phyloP scores from a whole-genome alignment of 2,329 filamentous ascomycete genomes.

The Epicoccum sorghinum region DNA sequence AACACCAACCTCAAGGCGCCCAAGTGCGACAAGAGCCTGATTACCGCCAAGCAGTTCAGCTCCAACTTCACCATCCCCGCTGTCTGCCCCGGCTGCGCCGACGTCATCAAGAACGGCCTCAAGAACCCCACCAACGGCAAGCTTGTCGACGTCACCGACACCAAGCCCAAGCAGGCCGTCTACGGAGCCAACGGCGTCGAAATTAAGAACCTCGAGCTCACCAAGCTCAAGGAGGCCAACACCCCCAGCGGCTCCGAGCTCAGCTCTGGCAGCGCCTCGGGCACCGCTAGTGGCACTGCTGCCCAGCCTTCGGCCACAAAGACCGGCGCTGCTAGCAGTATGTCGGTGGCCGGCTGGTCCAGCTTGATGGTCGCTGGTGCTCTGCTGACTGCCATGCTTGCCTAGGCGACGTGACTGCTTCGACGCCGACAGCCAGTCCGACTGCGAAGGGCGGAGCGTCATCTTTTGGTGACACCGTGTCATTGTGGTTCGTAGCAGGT shows the following conservation, averaged over 20 bases:
- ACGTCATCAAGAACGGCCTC: conserved; percentile 80
- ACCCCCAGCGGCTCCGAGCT: conserved; percentile 54
- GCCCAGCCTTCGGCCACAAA: conserved; percentile 25
- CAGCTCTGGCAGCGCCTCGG: conserved; percentile 13
- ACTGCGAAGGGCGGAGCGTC: conserved; percentile 6
- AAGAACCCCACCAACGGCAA: conserved; percentile 61
- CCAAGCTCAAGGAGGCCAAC: conserved; percentile 60
- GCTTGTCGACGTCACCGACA: conserved; percentile 65
- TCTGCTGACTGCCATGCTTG: conserved; percentile 15
- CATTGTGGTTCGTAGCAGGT: too few relatives aligned
- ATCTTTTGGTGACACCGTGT: too few relatives aligned
- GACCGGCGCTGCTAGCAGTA: conserved; percentile 22
- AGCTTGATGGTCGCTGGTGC: conserved; percentile 11
- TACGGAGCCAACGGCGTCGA: conserved; percentile 61
- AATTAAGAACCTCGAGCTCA: conserved; percentile 69
- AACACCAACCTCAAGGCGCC: conserved; percentile 64
- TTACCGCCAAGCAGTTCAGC: conserved; percentile 70
- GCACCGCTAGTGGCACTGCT: conserved; percentile 9
- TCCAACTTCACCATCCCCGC: conserved; percentile 81
- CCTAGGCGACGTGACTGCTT: conserved; percentile 3
- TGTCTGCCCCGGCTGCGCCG: conserved; percentile 67
- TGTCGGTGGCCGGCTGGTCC: conserved; percentile 16
- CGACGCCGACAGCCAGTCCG: neutral
- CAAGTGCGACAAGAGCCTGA: conserved; percentile 69
- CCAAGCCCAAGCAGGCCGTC: conserved; percentile 63